Conservation (phyloP, 1,139 yeast species). For the Hanseniaspora sp. region DNA sequence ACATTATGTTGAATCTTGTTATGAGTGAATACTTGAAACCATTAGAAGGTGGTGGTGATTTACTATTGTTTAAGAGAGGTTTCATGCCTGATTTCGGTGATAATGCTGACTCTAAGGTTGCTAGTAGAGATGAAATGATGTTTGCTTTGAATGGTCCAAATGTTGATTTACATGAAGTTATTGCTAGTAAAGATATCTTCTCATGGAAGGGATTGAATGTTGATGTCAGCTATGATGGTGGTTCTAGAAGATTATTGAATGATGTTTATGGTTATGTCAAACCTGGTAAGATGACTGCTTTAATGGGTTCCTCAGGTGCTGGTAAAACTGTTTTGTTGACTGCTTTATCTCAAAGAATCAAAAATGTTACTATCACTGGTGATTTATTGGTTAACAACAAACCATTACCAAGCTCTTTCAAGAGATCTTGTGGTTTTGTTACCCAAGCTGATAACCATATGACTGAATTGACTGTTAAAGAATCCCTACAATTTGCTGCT, state of each 20-base stretch:
- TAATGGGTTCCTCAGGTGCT: conserved; percentile 64
- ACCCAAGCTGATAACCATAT: conserved; percentile 57
- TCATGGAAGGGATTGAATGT: conserved; percentile 47
- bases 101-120: conserved; percentile 35
- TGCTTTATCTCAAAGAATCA: conserved; percentile 47
- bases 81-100: conserved; percentile 38
- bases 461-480: conserved; percentile 48
- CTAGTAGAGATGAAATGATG: conserved; percentile 37
- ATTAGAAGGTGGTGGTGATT: conserved; percentile 47
- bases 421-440: conserved; percentile 53
- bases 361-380: conserved; percentile 52
- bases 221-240: conserved; percentile 42
- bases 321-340: conserved; percentile 57
- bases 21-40: conserved; percentile 45
- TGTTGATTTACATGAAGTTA: conserved; percentile 33
- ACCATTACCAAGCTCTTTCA: conserved; percentile 42
- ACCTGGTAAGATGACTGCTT: conserved; percentile 53
- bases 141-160: conserved; percentile 34
- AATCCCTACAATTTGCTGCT: conserved; percentile 51
- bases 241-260: conserved; percentile 39
- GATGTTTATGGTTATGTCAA: conserved; percentile 54
- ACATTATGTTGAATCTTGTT: conserved; percentile 36
- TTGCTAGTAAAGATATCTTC: conserved; percentile 36
- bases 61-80: conserved; percentile 46
- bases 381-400: conserved; percentile 53